Percentiles rank a stretch among this genome's conserved stretches.
Conservation (phyloP, 2,329 filamentous ascomycete species). For the Pochonia chlamydosporia region DNA sequence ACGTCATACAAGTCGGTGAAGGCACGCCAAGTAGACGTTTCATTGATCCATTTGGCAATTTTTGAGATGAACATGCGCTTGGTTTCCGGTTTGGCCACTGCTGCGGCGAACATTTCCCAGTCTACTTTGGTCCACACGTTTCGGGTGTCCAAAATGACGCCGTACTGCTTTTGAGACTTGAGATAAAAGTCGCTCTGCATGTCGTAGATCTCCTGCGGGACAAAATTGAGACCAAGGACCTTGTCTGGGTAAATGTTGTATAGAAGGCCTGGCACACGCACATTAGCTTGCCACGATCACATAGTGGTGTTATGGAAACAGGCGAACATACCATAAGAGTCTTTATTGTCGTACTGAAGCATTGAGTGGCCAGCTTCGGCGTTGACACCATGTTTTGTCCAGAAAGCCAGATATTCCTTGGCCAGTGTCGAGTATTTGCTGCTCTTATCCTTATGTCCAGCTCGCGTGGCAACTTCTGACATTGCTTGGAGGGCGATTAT, state of each 20-base stretch:
- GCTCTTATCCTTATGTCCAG: slow-evolving; percentile 51
- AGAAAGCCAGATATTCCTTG: slow-evolving; percentile 63
- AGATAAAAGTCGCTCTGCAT: slow-evolving; percentile 75
- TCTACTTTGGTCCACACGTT: slow-evolving; percentile 81
- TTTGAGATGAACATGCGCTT: slow-evolving; percentile 60
- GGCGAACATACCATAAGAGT: slow-evolving; percentile 33
- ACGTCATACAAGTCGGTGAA: slow-evolving; percentile 77
- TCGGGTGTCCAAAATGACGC: slow-evolving; percentile 75
- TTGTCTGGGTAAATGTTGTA: slow-evolving; percentile 83
- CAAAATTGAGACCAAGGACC: slow-evolving; percentile 69
- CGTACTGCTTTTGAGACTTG: slow-evolving; percentile 65
- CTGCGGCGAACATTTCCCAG: slow-evolving; percentile 83
- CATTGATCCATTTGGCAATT: slow-evolving; percentile 68
- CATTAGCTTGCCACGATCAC: background rate
- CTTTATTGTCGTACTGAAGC: slow-evolving; percentile 65
- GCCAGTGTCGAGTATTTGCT: slow-evolving; percentile 58
- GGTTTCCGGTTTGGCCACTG: slow-evolving; percentile 58
- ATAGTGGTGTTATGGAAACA: too few relatives aligned
- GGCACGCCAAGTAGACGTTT: slow-evolving; percentile 63
- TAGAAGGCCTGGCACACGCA: slow-evolving; percentile 31
- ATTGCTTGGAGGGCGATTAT: slow-evolving; percentile 80
- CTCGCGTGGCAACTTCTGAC: slow-evolving; percentile 60
- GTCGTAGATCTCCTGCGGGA: slow-evolving; percentile 69
- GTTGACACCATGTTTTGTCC: slow-evolving; percentile 67
- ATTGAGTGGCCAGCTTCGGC: slow-evolving; percentile 66